Base-by-base conservation (phyloP, 257 asterid genomes). In the Orobanche coerulescens region DNA sequence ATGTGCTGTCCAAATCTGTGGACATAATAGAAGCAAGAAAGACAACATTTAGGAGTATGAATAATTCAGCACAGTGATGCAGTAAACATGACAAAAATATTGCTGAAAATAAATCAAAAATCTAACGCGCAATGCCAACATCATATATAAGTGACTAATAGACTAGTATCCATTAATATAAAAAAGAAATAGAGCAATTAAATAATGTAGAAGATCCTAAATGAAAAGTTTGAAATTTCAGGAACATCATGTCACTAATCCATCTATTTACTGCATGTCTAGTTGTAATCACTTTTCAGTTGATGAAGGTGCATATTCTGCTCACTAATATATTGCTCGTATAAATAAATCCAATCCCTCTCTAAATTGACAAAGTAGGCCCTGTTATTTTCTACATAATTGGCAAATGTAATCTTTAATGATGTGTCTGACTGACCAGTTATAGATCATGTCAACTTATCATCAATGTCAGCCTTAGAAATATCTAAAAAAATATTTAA, bases 1-100 rank as follows among this genome's bases (percentile, higher is more conserved):
- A 69, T 22, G 87, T 75, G 70, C 69, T 73, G 61, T 65, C 68
- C 74, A 92, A 69, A 66, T 92, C 98, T 92, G 88, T 42, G 60
- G 20, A 56, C 39, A 69, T 2, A 37, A 50, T 49, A 68, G 58
- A 16, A 22, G 47, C 44, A 22, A 23, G 2, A 49, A 11, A 24
- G 39, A 55, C 42, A 47, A 73, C 33, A 43, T 49, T 31, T 23
- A 65, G 54, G 48, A 37, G 61, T 50, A 61, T 26, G 31, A 39
- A 57, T 37, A 50, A 50, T 50, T 39, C 33, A 25, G 49, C 46
- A 62, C 42, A 13, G 15, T 51, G 10, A 36, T 15, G 36, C 13
- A 37, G 44, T 40, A 37, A 19, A 24, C 23, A 55, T 7, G 30
- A 25, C 39, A 31, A 34, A 24, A 53, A 19, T 26, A 36, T 20